Base-by-base conservation (phyloP, 1,284 basidiomycete species). In the Trametes sp. region DNA sequence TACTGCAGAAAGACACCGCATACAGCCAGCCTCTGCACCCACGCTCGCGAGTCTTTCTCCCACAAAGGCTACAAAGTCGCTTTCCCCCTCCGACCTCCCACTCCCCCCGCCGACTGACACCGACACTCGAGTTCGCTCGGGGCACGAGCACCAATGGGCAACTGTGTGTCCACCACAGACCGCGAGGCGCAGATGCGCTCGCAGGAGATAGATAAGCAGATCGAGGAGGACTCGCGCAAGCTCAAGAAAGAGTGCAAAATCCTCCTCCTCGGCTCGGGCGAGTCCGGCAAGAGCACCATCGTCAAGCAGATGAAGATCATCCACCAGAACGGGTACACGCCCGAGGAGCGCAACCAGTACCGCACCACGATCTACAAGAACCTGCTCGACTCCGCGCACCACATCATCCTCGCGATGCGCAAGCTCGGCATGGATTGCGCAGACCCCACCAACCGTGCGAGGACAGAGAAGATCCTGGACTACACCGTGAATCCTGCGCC, bases 221-320 rank as follows among this genome's bases (percentile, higher is more conserved):
- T 93, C 46, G 87, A 92, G 72, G 88, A 91, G 77, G 90, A 92
- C 73, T 82, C 82, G 23, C 84, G 84, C 72, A 84, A 81, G 77
- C 93, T 94, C 71, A 92, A 91, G 77, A 90, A 92, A 74, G 96
- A 98, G 78, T 96, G 93, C 84, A 98, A 98, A 84, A 96, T 98
- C 69, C 79, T 98, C 26, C 82, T 98, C 23, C 83, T 98, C 6
- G 88, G 88, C 62, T 89, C 89, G n/a, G 89, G 89, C 71, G 90
- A 92, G 81, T 96, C 94, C 0, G 97, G 96, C 35, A 98, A 98
- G 81, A 93, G 89, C 6, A 98, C 96, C 0, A 95, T 98, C 68
- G 95, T 98, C 51, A 98, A 98, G 79, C 97, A 98, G 79, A 98
- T 98, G 96, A 98, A 98, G 84, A 98, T 98, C 68, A 97, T 98